Evolutionary conservation across 2,329 filamentous ascomycete species (phyloP).

Genomic region (Phoma herbarum): DNA sequence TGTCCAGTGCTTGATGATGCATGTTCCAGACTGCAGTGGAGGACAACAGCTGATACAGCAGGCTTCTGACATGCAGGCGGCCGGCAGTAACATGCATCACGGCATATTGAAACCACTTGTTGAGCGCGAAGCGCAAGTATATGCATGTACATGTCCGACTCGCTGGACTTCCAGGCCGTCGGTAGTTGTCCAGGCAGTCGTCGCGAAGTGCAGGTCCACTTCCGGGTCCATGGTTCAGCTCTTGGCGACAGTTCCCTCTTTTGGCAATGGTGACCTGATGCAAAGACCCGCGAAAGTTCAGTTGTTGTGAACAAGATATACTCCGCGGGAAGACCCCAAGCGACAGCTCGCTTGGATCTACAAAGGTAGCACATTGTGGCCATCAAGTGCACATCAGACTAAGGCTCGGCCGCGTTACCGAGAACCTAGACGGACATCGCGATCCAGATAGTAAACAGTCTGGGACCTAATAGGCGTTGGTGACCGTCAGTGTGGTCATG

Average conservation of each 20-base stretch:
- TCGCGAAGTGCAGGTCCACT: background rate
- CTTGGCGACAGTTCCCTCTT: background rate
- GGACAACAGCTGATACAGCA: slow-evolving; percentile 3
- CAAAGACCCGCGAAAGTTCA: background rate
- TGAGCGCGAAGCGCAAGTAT: background rate
- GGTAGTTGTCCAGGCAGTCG: background rate
- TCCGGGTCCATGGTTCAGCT: slow-evolving; percentile 2
- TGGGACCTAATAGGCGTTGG: background rate
- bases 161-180: background rate
- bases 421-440: background rate
- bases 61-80: background rate
- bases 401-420: background rate
- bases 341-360: background rate
- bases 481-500: slow-evolving; percentile 1
- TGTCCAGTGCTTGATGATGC: background rate
- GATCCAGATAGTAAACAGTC: background rate
- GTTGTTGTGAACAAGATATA: background rate
- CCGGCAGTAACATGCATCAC: background rate
- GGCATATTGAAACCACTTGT: background rate
- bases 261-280: background rate
- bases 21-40: background rate
- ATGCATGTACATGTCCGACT: background rate
- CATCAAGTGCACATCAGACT: background rate
- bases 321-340: background rate
- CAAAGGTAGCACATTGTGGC: background rate